Base-by-base conservation (phyloP, 2,329 filamentous ascomycete genomes). In the Verruconis gallopava region DNA sequence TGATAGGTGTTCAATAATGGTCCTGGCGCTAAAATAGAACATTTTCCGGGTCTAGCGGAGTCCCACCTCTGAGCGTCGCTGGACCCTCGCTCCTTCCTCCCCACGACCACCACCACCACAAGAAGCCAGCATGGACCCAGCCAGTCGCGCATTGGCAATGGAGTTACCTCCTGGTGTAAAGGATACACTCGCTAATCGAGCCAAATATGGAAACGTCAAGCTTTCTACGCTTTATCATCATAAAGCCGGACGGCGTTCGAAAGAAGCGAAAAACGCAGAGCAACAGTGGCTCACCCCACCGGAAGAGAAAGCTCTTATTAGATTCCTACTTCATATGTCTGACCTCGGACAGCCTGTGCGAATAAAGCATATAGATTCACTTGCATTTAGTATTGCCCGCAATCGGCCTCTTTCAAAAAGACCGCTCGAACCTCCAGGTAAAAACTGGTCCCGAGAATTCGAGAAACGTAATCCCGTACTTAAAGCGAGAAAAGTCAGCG, bases 401-500 rank as follows among this genome's bases (percentile, higher is more conserved):
- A 13, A 40, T 18, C 37, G 37, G 15, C 30, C 37, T n/a, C n/a
- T n/a, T 21, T 3, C 37, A n/a, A 40, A 40, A n/a, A 30, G n/a
- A 22, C 22, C 37, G 18, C 37, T 19, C 35, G 21, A 37, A 19
- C 40, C 40, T 43, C 40, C 37, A 22, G 37, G 40, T 20, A 42
- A 43, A 19, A 52, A 53, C 45, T 53, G 43, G 51, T 36, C 45
- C 38, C 40, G 40, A 22, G 42, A 44, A 20, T 47, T 51, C 21
- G 4, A 44, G 25, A 49, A 47, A 39, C 51, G 49, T 20, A 42
- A 50, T 36, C 48, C 43, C 19, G 43, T 48, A 39, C 33, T 47
- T 13, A 42, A 45, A 45, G 42, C 46, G 25, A 52, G 40, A 42
- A 47, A 14, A 21, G 41, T 46, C 9, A 50, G 21, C 21, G 34